Evolutionary conservation across 2,329 filamentous ascomycete genomes (phyloP).

Genomic region (Colletotrichum abscissum): DNA sequence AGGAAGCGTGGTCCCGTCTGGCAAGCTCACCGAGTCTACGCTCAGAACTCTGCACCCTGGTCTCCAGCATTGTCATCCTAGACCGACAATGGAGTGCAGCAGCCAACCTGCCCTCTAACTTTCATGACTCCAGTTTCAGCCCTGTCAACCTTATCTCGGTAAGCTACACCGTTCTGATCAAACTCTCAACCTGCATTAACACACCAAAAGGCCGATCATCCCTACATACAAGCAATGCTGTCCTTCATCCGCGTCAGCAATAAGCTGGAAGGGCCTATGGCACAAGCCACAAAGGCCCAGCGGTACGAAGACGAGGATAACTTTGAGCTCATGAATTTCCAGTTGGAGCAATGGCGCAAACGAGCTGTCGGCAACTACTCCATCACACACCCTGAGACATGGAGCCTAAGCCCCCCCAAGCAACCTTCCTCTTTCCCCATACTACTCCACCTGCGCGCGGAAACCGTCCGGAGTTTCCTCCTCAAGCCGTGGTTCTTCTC

Average conservation of each 20-base stretch:
- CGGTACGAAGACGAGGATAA: conserved; percentile 40
- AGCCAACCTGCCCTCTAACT: neutral
- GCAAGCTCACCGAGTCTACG: neutral
- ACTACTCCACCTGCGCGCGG: neutral
- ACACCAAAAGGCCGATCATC: neutral
- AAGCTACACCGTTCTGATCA: neutral
- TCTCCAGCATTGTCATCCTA: neutral
- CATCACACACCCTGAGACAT: neutral
- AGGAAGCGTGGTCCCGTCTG: neutral
- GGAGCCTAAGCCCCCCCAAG: neutral
- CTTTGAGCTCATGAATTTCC: conserved; percentile 44
- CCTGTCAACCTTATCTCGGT: neutral
- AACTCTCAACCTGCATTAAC: neutral
- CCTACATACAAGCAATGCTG: neutral
- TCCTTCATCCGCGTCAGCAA: conserved; percentile 38
- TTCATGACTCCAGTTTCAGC: neutral
- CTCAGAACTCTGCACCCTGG: neutral
- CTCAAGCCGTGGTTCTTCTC: neutral
- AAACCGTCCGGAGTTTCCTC: neutral
- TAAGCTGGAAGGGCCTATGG: conserved; percentile 37
- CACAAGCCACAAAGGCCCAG: conserved; percentile 28
- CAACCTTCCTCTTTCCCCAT: neutral
- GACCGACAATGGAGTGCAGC: neutral
- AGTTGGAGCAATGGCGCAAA: conserved; percentile 41
- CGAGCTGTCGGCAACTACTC: conserved; percentile 36